Base-by-base conservation (phyloP, 345 rosid species). In the Salix exigua region DNA sequence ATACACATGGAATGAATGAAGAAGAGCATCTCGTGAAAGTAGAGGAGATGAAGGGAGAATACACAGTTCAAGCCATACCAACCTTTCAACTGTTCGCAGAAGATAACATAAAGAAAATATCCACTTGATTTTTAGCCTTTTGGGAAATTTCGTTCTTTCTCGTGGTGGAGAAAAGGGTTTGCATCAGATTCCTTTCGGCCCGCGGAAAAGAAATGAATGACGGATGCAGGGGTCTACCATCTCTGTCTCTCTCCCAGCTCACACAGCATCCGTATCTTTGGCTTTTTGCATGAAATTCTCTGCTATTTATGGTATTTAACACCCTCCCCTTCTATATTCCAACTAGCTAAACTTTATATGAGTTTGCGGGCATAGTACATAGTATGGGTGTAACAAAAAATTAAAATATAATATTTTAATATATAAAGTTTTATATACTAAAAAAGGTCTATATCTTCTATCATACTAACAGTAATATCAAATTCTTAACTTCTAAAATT, bases 111-210 rank as follows among this genome's bases (percentile, higher is more conserved):
- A 53, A 2, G 67, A 78, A 21, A 53, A 21, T 66, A 74, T 68
- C 69, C 71, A 77, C 62, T 58, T 71, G 68, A 64, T 30, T 51
- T 62, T 38, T 58, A 63, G 37, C 71, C 31, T 76, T 64, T 17
- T 63, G 65, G 40, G 55, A 21, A 18, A 70, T 51, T 5, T 51
- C n/a, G 19, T 6, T 51, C 58, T 51, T 77, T 75, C 35, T 31
- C 58, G 68, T 25, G 87, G 88, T 73, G 80, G 90, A 68, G 85
- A 77, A 71, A 55, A 74, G 30, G 62, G 12, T 37, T 4, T 13
- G 80, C 68, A 16, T 33, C 16, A 40, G 81, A 82, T 80, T 83
- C 74, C 68, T 30, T 71, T 21, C 38, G 71, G 75, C 23, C 82
- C 61, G 76, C n/a, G 83, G 79, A 78, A 68, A 46, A 48, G 9